phyloP scores from a whole-genome alignment of 1,284 basidiomycete genomes.

The Trametes pubescens region DNA sequence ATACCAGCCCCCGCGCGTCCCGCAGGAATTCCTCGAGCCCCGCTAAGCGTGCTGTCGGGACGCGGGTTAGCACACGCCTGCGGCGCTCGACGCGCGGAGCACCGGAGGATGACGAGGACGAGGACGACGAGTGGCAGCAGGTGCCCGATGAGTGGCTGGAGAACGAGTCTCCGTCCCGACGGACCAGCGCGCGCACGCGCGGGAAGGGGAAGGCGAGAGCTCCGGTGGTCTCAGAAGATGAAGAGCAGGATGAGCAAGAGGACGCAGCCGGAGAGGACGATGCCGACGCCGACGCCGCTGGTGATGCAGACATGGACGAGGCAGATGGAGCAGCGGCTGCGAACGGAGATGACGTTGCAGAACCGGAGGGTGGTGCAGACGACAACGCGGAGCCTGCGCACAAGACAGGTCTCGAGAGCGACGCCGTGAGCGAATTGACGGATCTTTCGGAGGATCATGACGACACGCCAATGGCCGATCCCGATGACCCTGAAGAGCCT shows the following conservation, averaged over 20 bases:
- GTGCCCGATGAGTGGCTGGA: slow-evolving; percentile 80
- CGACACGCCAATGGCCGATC: slow-evolving; percentile 21
- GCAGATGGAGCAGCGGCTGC: slow-evolving; percentile 13
- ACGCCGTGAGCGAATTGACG: slow-evolving; percentile 73
- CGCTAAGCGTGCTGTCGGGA: slow-evolving; percentile 55
- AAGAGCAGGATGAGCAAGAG: slow-evolving; percentile 10
- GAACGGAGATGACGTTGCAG: slow-evolving; percentile 2
- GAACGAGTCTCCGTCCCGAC: slow-evolving; percentile 17
- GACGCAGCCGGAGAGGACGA: slow-evolving; percentile 26
- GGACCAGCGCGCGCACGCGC: slow-evolving; percentile 24
- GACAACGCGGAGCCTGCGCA: slow-evolving; percentile 16
- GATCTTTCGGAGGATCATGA: slow-evolving; percentile 57
- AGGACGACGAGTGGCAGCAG: slow-evolving; percentile 77
- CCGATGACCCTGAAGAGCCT: slow-evolving; percentile 23
- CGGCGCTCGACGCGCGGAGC: slow-evolving; percentile 49
- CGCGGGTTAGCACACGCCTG: slow-evolving; percentile 71
- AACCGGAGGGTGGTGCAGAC: not conserved
- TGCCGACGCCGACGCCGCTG: slow-evolving; percentile 13
- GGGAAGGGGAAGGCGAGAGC: slow-evolving; percentile 28
- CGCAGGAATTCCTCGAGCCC: slow-evolving; percentile 25
- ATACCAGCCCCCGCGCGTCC: slow-evolving; percentile 28
- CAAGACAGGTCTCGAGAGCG: slow-evolving; percentile 65
- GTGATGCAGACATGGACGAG: slow-evolving; percentile 26
- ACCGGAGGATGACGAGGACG: slow-evolving; percentile 35
- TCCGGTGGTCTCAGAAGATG: slow-evolving; percentile 18